Percentiles rank a stretch among this genome's conserved stretches.
Conservation (phyloP, 805 yeast species). For the Starmera quercuum region DNA sequence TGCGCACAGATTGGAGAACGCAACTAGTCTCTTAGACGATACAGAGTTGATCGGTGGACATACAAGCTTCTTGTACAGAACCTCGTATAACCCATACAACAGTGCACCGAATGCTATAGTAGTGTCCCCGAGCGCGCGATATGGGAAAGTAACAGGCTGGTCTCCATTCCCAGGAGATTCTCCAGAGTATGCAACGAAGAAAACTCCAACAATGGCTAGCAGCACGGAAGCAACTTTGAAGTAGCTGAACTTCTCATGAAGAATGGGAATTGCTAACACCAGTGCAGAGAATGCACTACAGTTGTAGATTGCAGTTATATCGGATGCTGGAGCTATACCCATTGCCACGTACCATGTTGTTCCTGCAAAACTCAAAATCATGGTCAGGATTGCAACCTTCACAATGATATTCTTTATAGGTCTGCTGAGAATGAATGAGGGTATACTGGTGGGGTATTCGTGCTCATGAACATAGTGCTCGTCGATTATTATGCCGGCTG, state of each 20-base stretch:
- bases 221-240: constrained; percentile 60
- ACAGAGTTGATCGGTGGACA: constrained; percentile 69
- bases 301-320: constrained; percentile 85
- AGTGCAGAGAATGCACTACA: constrained; percentile 87
- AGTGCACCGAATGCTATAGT: constrained; percentile 70
- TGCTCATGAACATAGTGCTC: constrained; percentile 8
- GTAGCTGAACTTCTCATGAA: constrained; percentile 58
- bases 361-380: constrained; percentile 68
- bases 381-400: constrained; percentile 37
- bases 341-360: constrained; percentile 82
- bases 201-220: constrained; percentile 67
- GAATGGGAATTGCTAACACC: constrained; percentile 69
- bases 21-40: constrained; percentile 60
- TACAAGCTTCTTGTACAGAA: constrained; percentile 63
- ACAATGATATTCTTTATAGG: constrained; percentile 32
- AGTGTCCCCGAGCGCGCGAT: constrained; percentile 60
- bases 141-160: constrained; percentile 34
- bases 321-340: constrained; percentile 72
- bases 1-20: constrained; percentile 75
- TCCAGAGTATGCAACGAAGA: constrained; percentile 69
- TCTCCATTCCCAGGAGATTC: constrained; percentile 6
- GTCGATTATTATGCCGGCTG: constrained; percentile 16
- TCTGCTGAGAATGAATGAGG: constrained; percentile 6
- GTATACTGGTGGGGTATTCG: constrained; percentile 9
- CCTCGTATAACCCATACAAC: constrained; percentile 77